Conservation (phyloP, 177 flowering plant species). For the Vitis hybrid region DNA sequence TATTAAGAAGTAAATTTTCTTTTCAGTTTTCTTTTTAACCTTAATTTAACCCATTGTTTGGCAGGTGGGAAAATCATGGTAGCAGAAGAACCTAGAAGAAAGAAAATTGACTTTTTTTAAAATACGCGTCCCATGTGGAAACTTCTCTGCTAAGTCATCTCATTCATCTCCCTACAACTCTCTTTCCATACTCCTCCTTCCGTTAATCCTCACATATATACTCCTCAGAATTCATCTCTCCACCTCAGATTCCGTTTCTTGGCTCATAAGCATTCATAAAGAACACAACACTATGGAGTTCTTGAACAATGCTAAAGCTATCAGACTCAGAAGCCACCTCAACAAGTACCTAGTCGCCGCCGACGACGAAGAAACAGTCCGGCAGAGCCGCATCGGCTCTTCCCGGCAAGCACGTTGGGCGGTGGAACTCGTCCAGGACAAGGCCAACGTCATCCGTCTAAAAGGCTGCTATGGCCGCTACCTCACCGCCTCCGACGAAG, state of each 20-base stretch:
- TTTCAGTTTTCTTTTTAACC: too few relatives aligned
- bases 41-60: too few relatives aligned
- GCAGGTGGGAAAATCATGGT: too few relatives aligned
- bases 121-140: too few relatives aligned
- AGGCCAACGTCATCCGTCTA: constrained; percentile 28
- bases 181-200: neutral
- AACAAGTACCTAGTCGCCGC: constrained; percentile 37
- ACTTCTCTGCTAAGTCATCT: too few relatives aligned
- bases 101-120: too few relatives aligned
- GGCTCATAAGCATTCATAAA: too few relatives aligned
- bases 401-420: constrained; percentile 33
- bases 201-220: neutral
- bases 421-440: constrained; percentile 32
- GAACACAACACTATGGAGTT: constrained; percentile 31
- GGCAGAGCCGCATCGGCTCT: constrained; percentile 35
- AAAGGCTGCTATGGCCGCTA: constrained; percentile 43
- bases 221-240: neutral
- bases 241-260: neutral
- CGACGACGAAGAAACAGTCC: constrained; percentile 33
- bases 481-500: constrained; percentile 39
- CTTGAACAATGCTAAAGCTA: constrained; percentile 34
- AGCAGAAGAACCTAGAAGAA: too few relatives aligned
- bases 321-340: constrained; percentile 32
- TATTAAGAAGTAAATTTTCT: too few relatives aligned
- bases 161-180: neutral